These are phyloP conservation scores for Kalanchoe fedtschenkoi DNA, from an alignment of 164 flowering plant species.

Conservation along the genomic window DNA sequence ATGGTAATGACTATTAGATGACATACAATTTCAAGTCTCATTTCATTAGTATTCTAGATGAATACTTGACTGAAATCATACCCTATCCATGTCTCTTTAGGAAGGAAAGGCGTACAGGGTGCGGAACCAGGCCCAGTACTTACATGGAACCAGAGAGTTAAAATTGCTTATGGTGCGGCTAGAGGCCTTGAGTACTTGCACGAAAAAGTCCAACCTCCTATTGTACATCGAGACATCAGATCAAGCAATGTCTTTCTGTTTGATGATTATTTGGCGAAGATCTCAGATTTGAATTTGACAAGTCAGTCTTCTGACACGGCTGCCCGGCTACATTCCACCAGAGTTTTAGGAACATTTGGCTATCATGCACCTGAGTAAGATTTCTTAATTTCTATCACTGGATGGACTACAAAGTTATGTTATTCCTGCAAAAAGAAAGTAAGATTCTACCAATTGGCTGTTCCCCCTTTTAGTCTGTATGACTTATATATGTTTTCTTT, in stretches of 20 bases:
- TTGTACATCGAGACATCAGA: slow-evolving; percentile 40
- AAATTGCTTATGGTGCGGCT: slow-evolving; percentile 40
- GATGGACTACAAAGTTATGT: background rate
- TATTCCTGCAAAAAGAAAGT: too few relatives aligned
- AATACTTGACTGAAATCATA: background rate
- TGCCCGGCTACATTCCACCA: slow-evolving; percentile 45
- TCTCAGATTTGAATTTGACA: slow-evolving; percentile 42
- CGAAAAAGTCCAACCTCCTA: slow-evolving; percentile 37
- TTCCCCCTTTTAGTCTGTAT: background rate
- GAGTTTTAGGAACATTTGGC: slow-evolving; percentile 53
- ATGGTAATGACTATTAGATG: too few relatives aligned
- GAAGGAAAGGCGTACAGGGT: slow-evolving; percentile 48
- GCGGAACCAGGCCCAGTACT: slow-evolving; percentile 49
- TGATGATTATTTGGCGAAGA: slow-evolving; percentile 34
- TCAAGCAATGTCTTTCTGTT: slow-evolving; percentile 49
- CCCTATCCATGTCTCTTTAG: slow-evolving; percentile 12
- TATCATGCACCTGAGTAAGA: slow-evolving; percentile 52
- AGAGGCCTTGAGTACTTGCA: slow-evolving; percentile 51
- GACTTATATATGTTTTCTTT: background rate
- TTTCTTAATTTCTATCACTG: too few relatives aligned
- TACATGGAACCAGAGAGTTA: slow-evolving; percentile 40
- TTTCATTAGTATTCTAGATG: background rate
- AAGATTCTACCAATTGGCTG: too few relatives aligned
- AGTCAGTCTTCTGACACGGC: slow-evolving; percentile 45
- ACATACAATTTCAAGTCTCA: too few relatives aligned